Base-by-base conservation (phyloP, 2,329 filamentous ascomycete species). In the Trichoderma aggressivum region DNA sequence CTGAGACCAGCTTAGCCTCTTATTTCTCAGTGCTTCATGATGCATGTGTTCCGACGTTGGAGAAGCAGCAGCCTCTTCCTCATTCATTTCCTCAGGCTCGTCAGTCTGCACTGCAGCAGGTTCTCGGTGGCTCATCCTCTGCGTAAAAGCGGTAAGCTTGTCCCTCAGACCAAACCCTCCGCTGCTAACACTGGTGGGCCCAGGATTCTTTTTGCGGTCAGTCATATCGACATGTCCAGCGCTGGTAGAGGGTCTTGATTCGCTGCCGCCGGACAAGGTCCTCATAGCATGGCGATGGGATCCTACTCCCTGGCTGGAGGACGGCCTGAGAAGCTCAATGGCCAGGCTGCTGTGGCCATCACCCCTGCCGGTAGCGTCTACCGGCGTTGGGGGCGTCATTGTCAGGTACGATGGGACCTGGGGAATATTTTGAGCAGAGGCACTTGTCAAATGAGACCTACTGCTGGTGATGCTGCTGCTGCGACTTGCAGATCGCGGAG, bases 391-490 rank as follows among this genome's bases (percentile, higher is more conserved):
- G 5, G 84, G 83, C 43, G 83, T 85, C 83, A 85, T 85, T 78
- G 82, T 83, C 26, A 84, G 75, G 59, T 81, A 84, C n/a, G 80
- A 76, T 5, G 84, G 83, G 3, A 83, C 75, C 30, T 76, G 74
- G 14, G 77, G 76, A 3, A 74, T 74, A 7, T 74, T 75, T 12
- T 73, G 76, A 12, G 73, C 76, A 12, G 79, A 76, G 10, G 76
- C 78, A 28, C 80, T 78, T 6, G 79, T 81, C 56, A 77, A 77
- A 71, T 82, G 80, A 0, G 86, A 88, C 26, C 80, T 81, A 32
- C 80, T 79, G 72, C 83, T 86, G 11, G 85, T 83, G 18, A 86
- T 78, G 75, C 87, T 89, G 67, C 86, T 88, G 76, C 86, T 86
- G 63, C 86, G 82, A 75, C 87, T 88, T 24, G 80, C 78, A 7